Percentiles rank a stretch among this genome's conserved stretches.
phyloP scores from a whole-genome alignment of 148 eudicot genomes.

The Bassia scoparia region DNA sequence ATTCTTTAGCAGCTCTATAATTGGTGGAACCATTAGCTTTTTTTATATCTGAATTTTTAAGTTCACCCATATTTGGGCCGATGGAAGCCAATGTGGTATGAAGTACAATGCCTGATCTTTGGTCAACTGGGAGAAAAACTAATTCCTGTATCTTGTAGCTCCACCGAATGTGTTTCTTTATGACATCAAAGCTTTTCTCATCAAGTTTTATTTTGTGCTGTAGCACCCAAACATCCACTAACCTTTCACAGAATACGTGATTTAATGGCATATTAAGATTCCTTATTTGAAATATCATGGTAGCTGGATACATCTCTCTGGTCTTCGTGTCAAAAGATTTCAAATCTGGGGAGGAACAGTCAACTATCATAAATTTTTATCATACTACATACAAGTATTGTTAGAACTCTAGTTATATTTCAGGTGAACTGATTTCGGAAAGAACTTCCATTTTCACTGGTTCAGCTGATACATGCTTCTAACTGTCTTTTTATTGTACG shows the following conservation, averaged over 20 bases:
- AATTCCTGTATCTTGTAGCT: too few species aligned
- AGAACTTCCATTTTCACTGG: not conserved
- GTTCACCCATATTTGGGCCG: not conserved
- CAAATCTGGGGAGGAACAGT: not conserved
- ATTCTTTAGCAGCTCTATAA: too few species aligned
- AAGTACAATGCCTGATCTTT: not conserved
- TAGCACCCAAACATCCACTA: not conserved
- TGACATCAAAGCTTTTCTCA: too few species aligned
- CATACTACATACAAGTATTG: not conserved
- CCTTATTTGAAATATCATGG: not conserved
- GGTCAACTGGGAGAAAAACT: too few species aligned
- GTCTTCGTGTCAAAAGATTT: not conserved
- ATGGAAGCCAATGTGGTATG: not conserved
- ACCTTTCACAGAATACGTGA: not conserved
- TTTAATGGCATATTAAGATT: not conserved
- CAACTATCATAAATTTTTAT: too few species aligned
- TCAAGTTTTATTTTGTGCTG: not conserved
- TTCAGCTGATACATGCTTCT: not conserved
- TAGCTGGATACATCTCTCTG: not conserved
- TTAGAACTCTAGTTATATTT: not conserved
- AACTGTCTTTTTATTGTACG: conserved; percentile 17
- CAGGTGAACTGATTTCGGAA: not conserved
- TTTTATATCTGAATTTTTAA: not conserved
- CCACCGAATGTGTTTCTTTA: too few species aligned
- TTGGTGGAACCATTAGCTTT: too few species aligned